Evolutionary conservation across 768 basidiomycete species (phyloP).

Genomic region (Lactarius akahatsu): DNA sequence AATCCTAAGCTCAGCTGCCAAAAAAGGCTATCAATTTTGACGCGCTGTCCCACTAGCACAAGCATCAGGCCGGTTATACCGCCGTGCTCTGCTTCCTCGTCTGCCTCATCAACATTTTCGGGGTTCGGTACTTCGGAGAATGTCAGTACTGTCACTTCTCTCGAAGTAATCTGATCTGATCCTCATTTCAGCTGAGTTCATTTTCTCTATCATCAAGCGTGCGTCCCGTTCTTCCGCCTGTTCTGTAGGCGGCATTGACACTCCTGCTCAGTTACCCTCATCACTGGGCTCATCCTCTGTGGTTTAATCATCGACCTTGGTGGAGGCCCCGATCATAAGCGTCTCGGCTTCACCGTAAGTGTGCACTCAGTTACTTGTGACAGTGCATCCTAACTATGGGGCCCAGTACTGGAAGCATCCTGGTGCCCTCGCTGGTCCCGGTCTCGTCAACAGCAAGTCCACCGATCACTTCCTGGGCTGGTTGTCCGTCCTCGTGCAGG

Average conservation of each 20-base stretch:
- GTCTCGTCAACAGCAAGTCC: slow-evolving; percentile 35
- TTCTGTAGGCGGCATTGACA: slow-evolving; percentile 26
- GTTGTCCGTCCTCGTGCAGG: slow-evolving; percentile 47
- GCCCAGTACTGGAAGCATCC: slow-evolving; percentile 68
- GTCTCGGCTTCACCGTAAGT: slow-evolving; percentile 64
- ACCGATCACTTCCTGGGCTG: slow-evolving; percentile 46
- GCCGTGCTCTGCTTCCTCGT: slow-evolving; percentile 58
- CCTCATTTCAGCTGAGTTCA: slow-evolving; percentile 50
- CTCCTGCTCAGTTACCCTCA: slow-evolving; percentile 47
- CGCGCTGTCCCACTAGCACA: slow-evolving; percentile 35
- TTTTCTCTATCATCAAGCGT: slow-evolving; percentile 67
- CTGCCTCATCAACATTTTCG: slow-evolving; percentile 64
- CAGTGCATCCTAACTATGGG: not conserved
- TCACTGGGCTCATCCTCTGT: slow-evolving; percentile 56
- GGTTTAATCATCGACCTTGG: slow-evolving; percentile 77
- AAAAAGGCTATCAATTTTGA: not conserved
- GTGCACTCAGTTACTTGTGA: slow-evolving; percentile 25
- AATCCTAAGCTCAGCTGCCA: not conserved
- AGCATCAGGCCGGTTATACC: slow-evolving; percentile 56
- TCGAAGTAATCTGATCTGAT: not conserved
- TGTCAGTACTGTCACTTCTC: slow-evolving; percentile 14
- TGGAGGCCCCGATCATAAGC: slow-evolving; percentile 66
- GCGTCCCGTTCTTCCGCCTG: slow-evolving; percentile 40
- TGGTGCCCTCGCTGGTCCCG: slow-evolving; percentile 47
- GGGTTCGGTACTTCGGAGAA: slow-evolving; percentile 73